phyloP scores from a whole-genome alignment of 768 basidiomycete genomes.

The Russula sp. region DNA sequence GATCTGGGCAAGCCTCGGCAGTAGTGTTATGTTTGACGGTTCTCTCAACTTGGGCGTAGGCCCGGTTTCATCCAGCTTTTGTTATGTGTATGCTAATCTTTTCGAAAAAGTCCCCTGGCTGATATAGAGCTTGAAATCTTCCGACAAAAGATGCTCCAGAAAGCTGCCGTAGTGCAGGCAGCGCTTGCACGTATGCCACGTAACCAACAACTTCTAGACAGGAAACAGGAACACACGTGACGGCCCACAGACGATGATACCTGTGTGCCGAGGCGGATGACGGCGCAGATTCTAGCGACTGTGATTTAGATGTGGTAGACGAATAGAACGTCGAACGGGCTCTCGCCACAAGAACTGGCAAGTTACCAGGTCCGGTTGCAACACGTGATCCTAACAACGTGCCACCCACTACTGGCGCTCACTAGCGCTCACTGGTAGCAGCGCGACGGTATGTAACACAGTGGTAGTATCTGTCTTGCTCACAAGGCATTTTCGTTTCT shows the following conservation, averaged over 20 bases:
- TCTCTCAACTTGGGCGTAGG: constrained; percentile 62
- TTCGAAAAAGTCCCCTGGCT: constrained; percentile 74
- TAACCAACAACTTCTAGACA: constrained; percentile 82
- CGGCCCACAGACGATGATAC: too few relatives aligned
- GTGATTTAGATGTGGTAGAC: constrained; percentile 63
- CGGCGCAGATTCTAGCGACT: constrained; percentile 76
- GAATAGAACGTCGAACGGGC: constrained; percentile 61
- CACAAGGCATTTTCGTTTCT: too few relatives aligned
- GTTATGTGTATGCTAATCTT: constrained; percentile 18
- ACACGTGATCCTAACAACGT: too few relatives aligned
- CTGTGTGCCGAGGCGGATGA: constrained; percentile 98
- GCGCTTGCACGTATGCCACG: too few relatives aligned
- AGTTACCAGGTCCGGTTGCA: too few relatives aligned
- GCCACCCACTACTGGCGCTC: too few relatives aligned
- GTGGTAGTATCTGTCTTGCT: too few relatives aligned
- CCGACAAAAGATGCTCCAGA: constrained; percentile 73
- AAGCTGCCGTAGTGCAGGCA: constrained; percentile 78
- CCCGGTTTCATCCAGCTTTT: constrained; percentile 3
- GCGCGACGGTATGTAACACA: too few relatives aligned
- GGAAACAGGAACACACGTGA: too few relatives aligned
- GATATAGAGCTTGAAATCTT: constrained; percentile 90
- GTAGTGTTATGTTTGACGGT: too few relatives aligned
- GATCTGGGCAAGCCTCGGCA: too few relatives aligned
- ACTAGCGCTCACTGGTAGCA: too few relatives aligned
- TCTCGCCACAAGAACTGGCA: constrained; percentile 41